Percentiles rank a stretch among this genome's conserved stretches.
phyloP scores from a whole-genome alignment of 2,329 filamentous ascomycete species.

The Xylaria sp. region DNA sequence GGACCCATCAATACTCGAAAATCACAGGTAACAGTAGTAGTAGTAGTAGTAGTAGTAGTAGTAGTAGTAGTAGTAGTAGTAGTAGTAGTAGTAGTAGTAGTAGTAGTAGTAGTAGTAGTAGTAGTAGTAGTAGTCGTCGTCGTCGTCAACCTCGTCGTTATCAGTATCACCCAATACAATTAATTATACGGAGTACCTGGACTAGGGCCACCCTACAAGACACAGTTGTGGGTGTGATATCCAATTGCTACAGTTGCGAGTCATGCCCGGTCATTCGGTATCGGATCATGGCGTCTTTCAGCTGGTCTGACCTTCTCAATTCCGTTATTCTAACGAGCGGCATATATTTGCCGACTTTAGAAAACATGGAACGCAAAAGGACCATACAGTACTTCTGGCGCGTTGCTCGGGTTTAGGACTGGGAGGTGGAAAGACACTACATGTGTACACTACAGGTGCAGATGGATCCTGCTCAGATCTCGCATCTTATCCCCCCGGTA shows the following conservation, averaged over 20 bases:
- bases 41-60: no score
- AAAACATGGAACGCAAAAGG: conserved; percentile 3
- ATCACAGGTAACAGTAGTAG: no score
- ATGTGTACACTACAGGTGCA: neutral
- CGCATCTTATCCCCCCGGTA: conserved; percentile 11
- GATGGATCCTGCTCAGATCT: conserved; percentile 19
- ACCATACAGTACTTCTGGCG: neutral
- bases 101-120: no score
- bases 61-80: no score
- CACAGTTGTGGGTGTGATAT: neutral
- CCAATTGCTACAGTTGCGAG: neutral
- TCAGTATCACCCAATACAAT: neutral
- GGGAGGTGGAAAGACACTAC: neutral
- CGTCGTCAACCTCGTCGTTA: neutral
- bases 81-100: no score
- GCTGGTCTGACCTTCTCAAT: conserved; percentile 16
- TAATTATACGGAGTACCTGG: neutral
- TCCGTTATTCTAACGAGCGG: conserved; percentile 18
- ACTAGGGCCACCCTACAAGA: neutral
- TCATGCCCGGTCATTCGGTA: neutral
- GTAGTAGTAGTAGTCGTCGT: neutral
- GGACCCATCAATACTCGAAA: no score
- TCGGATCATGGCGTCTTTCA: conserved; percentile 15
- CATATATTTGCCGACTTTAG: conserved; percentile 18
- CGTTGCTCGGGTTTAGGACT: neutral